These are phyloP conservation scores for Gonapodya prolifera DNA, from an alignment of 192 early-diverging fungal species.

Conservation along the genomic window DNA sequence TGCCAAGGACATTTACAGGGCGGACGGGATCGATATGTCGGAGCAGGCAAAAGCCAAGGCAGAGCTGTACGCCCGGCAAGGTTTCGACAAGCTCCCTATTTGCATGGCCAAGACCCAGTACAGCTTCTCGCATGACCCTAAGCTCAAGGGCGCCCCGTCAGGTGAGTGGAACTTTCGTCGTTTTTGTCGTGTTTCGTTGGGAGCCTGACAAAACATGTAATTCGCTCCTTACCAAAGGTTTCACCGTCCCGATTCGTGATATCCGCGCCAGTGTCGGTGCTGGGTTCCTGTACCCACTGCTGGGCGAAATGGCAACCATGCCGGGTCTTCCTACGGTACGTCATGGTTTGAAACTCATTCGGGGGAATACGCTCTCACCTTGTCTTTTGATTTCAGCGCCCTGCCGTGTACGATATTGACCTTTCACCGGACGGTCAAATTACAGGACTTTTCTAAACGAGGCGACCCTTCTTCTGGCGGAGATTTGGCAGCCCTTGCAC, in stretches of 20 bases:
- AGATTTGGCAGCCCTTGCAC: no score
- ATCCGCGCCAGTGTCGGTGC: constrained; percentile 91
- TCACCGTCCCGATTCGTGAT: constrained; percentile 86
- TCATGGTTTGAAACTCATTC: not conserved
- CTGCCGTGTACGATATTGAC: no score
- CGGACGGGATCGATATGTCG: constrained; percentile 75
- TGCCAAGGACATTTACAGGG: constrained; percentile 88
- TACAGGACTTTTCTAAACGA: no score
- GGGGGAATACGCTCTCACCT: no score
- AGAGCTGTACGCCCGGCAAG: constrained; percentile 70
- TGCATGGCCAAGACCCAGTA: constrained; percentile 99
- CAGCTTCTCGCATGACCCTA: constrained; percentile 82
- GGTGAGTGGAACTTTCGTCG: constrained; percentile 16
- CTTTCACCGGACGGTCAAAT: no score
- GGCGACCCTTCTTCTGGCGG: no score
- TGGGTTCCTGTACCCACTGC: constrained; percentile 92
- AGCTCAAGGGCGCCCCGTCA: constrained; percentile 81
- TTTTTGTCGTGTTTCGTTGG: not conserved
- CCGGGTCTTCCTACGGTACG: constrained; percentile 79
- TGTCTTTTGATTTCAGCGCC: no score
- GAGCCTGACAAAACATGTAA: not conserved
- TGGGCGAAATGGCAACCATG: constrained; percentile 96
- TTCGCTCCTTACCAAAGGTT: constrained; percentile 42
- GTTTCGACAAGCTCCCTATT: constrained; percentile 79
- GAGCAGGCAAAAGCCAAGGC: constrained; percentile 81